Base-by-base conservation (phyloP, 2,329 filamentous ascomycete genomes). In the Botrytis fragariae region DNA sequence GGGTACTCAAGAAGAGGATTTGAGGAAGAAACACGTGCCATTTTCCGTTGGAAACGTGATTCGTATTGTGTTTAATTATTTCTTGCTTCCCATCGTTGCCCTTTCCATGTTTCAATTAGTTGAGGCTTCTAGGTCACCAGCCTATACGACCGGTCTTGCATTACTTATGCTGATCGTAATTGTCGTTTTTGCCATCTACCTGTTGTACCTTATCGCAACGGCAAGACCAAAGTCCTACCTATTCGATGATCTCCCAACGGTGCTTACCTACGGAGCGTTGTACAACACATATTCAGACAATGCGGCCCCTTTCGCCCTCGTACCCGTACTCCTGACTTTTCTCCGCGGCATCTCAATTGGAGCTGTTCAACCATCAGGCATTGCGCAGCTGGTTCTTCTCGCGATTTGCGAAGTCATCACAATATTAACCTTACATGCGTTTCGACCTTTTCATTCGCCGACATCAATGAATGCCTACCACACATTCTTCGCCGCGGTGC, bases 391-490 rank as follows among this genome's bases (percentile, higher is more conserved):
- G 73, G 93, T 98, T 37, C 86, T 98, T 61, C 87, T 99, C 57
- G 95, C 95, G 39, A 95, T 98, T 72, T 98, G 95, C 82, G 96
- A 99, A 83, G 92, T 98, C 75, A 92, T 98, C 48, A 90, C 95
- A 74, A 90, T 98, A 51, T 86, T 98, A 62, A 95, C 95, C 0
- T 84, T 98, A 7, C 91, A 96, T 78, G 93, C 94, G 12, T 97
- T 98, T 84, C 90, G 93, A 25, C 96, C 96, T 0, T 99, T 97
- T 79, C 91, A 95, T 74, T 90, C 91, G 2, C 90, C 95, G 35
- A 98, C 96, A 0, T 98, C 95, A 42, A 99, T 99, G 96, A 98
- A 98, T 80, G 90, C 93, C 16, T 98, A 98, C 77, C 95, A 98
- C 79, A 93, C 92, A 2, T 89, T 94, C 75, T 97, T 98, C 82